Evolutionary conservation across 1,284 basidiomycete genomes (phyloP).

Genomic region (Rhodotorula glutinis): DNA sequence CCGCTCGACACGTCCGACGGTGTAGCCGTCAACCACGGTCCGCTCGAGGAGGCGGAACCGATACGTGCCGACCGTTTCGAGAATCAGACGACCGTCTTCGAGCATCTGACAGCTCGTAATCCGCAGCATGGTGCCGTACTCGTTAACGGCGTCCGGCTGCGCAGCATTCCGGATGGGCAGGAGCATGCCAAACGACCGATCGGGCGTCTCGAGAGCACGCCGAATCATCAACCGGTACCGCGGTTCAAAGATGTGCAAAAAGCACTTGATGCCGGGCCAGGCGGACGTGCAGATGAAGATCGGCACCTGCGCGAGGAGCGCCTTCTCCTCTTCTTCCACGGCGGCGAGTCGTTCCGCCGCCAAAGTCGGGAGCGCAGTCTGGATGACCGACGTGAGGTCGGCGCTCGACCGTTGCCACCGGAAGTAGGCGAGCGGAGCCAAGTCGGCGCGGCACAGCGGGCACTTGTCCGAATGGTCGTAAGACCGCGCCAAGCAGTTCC

Average conservation of each 20-base stretch:
- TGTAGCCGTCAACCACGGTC: conserved; percentile 80
- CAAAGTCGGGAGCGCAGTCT: conserved; percentile 36
- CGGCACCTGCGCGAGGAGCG: conserved; percentile 55
- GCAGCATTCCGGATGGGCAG: conserved; percentile 55
- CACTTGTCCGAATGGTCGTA: conserved; percentile 79
- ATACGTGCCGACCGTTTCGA: conserved; percentile 77
- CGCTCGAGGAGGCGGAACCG: conserved; percentile 82
- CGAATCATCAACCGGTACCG: conserved; percentile 88
- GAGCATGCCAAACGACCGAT: conserved; percentile 85
- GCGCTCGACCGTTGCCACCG: conserved; percentile 28
- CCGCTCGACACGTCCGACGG: conserved; percentile 74
- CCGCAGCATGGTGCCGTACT: conserved; percentile 90
- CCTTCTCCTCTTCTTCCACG: conserved; percentile 29
- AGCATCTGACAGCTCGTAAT: conserved; percentile 83
- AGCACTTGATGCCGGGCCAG: conserved; percentile 84
- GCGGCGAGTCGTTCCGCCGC: conserved; percentile 34
- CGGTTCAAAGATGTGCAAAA: conserved; percentile 90
- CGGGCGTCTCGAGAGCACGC: conserved; percentile 72
- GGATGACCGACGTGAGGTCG: conserved; percentile 33
- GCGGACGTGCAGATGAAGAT: conserved; percentile 85
- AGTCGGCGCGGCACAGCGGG: conserved; percentile 68
- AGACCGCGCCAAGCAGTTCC: conserved; percentile 78
- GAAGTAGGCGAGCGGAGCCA: conserved; percentile 39
- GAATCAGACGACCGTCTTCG: conserved; percentile 80
- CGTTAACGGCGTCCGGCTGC: conserved; percentile 51